Base-by-base conservation (phyloP, 106 monocot genomes). In the Allium cepa region DNA sequence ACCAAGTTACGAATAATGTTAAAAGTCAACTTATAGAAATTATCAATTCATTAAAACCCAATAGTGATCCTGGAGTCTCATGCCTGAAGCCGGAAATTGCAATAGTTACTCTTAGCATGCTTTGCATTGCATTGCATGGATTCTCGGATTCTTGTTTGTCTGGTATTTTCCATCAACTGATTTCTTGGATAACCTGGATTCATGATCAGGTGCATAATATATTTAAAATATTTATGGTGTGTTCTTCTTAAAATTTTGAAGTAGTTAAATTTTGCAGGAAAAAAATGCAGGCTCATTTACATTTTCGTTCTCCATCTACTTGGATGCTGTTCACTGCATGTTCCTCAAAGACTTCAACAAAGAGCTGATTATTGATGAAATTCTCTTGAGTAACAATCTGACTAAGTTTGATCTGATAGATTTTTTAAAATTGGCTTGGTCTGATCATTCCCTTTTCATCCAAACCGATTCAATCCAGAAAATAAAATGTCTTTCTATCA, bases 111-210 rank as follows among this genome's bases (percentile, higher is more conserved):
- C 75, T 93, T 68, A 85, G 93, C 73, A 63, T 87, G 50, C 78
- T 99, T 12, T 83, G 80, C 53, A 64, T 79, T 59, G 80, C 72
- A 16, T 93, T 92, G 64, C 75, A 61, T 75, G 72, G 28, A 49
- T 81, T 79, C 75, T 82, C 77, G 1, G 26, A 63, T 16, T 60
- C 69, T 18, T 79, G 52, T 47, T 83, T 90, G 15, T 76, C 87
- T 57, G 74, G 28, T 17, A 76, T 90, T 63, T 93, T 87, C 68
- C 77, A 79, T 53, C 79, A 79, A 73, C 55, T 81, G 11, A 11
- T 99, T 48, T 90, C 82, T 22, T 99, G 90, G 92, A 85, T 87
- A 50, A 85, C 84, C 66, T 99, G 97, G 97, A 78, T 99, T 69
- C 81, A 59, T 73, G 77, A 83, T 53, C 80, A 90, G 89, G 97